Conservation (phyloP, 768 basidiomycete genomes). For the Amyloporia xantha region DNA sequence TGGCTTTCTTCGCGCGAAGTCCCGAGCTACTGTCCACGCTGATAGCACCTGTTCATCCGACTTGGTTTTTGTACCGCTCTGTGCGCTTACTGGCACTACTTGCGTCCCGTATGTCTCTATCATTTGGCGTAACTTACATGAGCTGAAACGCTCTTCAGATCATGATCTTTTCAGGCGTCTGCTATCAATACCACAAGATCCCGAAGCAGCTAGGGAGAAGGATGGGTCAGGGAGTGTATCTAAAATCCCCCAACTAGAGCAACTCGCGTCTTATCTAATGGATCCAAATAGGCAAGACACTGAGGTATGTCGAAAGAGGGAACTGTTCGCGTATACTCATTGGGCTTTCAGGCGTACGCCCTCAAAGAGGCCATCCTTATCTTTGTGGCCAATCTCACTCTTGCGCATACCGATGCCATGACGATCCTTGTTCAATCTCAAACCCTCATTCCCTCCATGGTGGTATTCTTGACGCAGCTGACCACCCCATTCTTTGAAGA, state of each 20-base stretch:
- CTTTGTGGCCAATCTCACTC: constrained; percentile 34
- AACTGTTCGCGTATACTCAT: background rate
- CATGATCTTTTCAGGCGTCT: constrained; percentile 9
- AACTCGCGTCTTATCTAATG: constrained; percentile 21
- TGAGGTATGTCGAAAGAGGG: constrained; percentile 13
- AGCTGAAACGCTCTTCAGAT: background rate
- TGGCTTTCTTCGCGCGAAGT: constrained; percentile 33
- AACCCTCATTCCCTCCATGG: constrained; percentile 57
- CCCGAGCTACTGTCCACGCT: constrained; percentile 39
- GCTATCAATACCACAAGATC: constrained; percentile 13
- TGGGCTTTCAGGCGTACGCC: constrained; percentile 2
- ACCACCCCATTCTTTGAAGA: constrained; percentile 46
- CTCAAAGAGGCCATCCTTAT: constrained; percentile 32
- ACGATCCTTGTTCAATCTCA: constrained; percentile 39
- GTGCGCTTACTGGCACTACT: constrained; percentile 47
- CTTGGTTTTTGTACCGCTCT: constrained; percentile 41
- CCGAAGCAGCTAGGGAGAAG: constrained; percentile 2
- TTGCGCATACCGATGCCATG: constrained; percentile 33
- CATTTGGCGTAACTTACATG: constrained; percentile 4
- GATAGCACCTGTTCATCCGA: constrained; percentile 44
- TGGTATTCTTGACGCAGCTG: constrained; percentile 47
- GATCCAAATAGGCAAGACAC: constrained; percentile 16
- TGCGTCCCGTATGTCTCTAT: constrained; percentile 42
- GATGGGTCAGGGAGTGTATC: constrained; percentile 11
- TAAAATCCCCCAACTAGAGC: constrained; percentile 25